These are phyloP conservation scores for Ottelia alismoides DNA, from an alignment of 106 monocot genomes.

Conservation along the genomic window DNA sequence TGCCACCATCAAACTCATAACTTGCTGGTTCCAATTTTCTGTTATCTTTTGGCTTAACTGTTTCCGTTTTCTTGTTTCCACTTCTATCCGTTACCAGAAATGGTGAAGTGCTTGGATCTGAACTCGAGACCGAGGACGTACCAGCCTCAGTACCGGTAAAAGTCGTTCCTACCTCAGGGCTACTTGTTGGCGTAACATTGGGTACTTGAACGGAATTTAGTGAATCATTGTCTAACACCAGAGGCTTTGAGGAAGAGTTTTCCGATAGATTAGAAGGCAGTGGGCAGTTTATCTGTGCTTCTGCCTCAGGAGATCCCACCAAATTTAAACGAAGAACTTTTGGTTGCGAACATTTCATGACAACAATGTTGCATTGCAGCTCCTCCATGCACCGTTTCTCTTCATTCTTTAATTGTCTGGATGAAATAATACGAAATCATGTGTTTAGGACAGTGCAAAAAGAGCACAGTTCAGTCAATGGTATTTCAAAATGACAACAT, in stretches of 20 bases:
- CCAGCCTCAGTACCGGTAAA: slow-evolving; percentile 24
- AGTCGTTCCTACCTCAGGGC: slow-evolving; percentile 8
- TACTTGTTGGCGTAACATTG: slow-evolving; percentile 9
- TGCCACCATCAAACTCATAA: slow-evolving; percentile 7
- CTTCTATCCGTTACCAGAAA: slow-evolving; percentile 8
- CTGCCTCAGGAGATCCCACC: not conserved
- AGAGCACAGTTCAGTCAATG: not conserved
- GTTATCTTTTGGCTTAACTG: not conserved
- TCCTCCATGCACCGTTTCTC: slow-evolving; percentile 46
- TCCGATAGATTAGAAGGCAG: slow-evolving; percentile 6
- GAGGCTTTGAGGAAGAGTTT: not conserved
- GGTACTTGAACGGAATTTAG: not conserved
- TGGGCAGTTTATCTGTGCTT: not conserved
- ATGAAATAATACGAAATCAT: not conserved
- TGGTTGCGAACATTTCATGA: slow-evolving; percentile 38
- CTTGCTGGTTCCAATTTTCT: slow-evolving; percentile 3
- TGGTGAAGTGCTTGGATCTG: slow-evolving; percentile 21
- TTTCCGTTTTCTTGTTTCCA: slow-evolving; percentile 2
- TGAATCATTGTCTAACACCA: slow-evolving; percentile 1
- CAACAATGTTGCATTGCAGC: slow-evolving; percentile 52
- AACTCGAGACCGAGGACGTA: slow-evolving; percentile 19
- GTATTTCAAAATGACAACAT: too few relatives aligned
- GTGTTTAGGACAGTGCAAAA: not conserved
- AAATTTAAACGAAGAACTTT: slow-evolving; percentile 51
- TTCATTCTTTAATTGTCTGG: slow-evolving; percentile 52